Evolutionary conservation across 306 rosid species (phyloP), one percentile per base, ranked within the genome.

Genomic region (Calophaca sinica): DNA sequence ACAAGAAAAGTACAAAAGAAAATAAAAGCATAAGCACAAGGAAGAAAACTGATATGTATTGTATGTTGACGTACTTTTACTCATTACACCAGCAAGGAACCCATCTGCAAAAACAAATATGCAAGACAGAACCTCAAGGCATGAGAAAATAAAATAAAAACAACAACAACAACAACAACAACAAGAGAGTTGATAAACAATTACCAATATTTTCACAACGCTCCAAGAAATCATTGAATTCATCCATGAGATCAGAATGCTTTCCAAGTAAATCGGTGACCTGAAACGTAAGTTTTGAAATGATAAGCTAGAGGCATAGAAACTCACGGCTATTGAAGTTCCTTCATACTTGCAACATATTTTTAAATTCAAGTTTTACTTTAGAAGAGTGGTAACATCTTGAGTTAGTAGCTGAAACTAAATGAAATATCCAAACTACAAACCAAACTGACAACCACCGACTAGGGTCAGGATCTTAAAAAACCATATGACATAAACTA

Each of bases 181-280:
- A 35, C 20, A 36, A 31, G 38, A 69, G 64, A 49, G 26, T 55
- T 55, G 26, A 35, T 52, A 58, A 57, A 60, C 12, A 79, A 62
- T 79, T 87, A 94, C 99, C 99, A 53, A 85, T 92, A 88, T 86
- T 92, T 81, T 94, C 96, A 79, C 96, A 94, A 53, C 88, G 92
- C 82, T 88, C 93, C 79, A 94, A 71, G 81, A 94, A 94, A 75
- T 92, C 97, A 80, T 87, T 89, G 70, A 94, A 94, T 74, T 87
- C 98, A 11, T 82, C 89, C 99, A 94, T 88, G 76, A 94, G 97
- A 79, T 92, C 99, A 9, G 96, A 87, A 82, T 88, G 77, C 80
- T 88, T 94, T 83, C 96, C 99, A 72, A 94, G 88, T 79, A 94
- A 76, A 86, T 90, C 98, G 12, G 90, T 85, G 73, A 90, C 97